Base-by-base conservation (phyloP, 768 basidiomycete genomes). In the Auricularia sp. region DNA sequence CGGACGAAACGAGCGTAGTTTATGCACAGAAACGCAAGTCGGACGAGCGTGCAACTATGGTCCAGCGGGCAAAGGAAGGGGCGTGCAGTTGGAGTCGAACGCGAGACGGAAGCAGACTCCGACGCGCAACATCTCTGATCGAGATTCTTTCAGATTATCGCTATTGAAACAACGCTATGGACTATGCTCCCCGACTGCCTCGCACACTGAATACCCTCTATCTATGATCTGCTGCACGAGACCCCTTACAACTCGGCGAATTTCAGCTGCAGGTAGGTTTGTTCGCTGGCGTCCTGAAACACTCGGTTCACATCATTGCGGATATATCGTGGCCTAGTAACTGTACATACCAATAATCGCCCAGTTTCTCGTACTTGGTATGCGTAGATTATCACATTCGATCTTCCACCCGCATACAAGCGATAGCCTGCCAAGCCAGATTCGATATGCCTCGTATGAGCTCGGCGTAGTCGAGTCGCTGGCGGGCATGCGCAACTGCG, bases 311-410 rank as follows among this genome's bases (percentile, higher is more conserved):
- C 39, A 42, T 42, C 39, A 42, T 29, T 29, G 29, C 29, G 29
- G 29, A 29, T 29, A 29, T 42, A 42, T 42, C 39, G 16, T 51
- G 47, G 11, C 14, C 47, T 16, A 18, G 14, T 18, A 51, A 51
- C 47, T 51, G 18, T 12, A 51, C 47, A 16, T 21, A 93, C 95
- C 94, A 36, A 96, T 75, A 61, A 97, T 81, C 0, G 88, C 91
- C 93, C 94, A 97, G 71, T 93, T 93, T 65, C 93, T 83, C 47
- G 96, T 97, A 72, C 90, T 93, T 1, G 95, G 95, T 12, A 98
- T 95, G 66, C 96, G 79, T 68, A 98, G 73, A 33, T 79, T 83
- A 74, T 98, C 96, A 63, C 85, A 85, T 74, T 97, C 95, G 12
- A 93, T 80, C 66, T 83, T 79, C 90, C 93, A 98, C 3, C 95